phyloP scores from a whole-genome alignment of 129 eudicot genomes.

The Helianthus annuus region HanXRQr2.0-SUNRISE NC_035441.2:153959187-153959686 shows the following conservation, averaged over 20 bases:
- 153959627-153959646: not conserved
- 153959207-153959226: too few species aligned
- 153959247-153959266: too few species aligned
- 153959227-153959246: too few species aligned
- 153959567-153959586: not conserved
- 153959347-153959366: too few species aligned
- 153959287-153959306: too few species aligned
- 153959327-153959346: too few species aligned
- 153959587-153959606: constrained; percentile 54
- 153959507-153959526: constrained; percentile 17
- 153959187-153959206: too few species aligned
- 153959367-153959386: not conserved
- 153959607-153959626: constrained; percentile 62
- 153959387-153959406: not conserved
- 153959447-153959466: constrained; percentile 25
- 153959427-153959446: constrained; percentile 5
- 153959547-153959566: constrained; percentile 25
- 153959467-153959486: constrained; percentile 8
- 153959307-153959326: too few species aligned
- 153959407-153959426: not conserved
- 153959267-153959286: too few species aligned
- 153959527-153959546: constrained; percentile 26
- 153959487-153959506: constrained; percentile 15
- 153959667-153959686: not conserved
- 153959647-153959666: not conserved